Conservation (phyloP, 2,329 filamentous ascomycete genomes). For the Claviceps sp. region DNA sequence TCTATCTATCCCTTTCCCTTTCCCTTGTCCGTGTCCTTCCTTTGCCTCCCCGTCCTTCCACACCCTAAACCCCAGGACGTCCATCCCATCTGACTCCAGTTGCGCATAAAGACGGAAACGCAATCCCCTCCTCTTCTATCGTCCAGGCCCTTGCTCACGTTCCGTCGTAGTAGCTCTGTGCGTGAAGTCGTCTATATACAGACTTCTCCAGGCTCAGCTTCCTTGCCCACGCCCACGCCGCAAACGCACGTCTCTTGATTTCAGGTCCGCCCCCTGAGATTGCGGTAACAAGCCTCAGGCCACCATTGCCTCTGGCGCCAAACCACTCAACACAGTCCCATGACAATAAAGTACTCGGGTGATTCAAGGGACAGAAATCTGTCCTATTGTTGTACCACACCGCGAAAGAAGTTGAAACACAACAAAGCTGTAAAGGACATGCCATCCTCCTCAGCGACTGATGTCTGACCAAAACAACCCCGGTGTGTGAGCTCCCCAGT, state of each 20-base stretch:
- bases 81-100: neutral
- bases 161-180: neutral
- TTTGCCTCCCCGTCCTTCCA: too few relatives aligned
- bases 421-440: neutral
- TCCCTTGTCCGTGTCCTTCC: neutral
- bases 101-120: neutral
- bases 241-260: neutral
- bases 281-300: neutral
- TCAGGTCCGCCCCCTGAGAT: neutral
- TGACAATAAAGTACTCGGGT: neutral
- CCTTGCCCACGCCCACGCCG: neutral
- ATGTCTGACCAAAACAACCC: neutral
- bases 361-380: neutral
- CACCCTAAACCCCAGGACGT: too few relatives aligned
- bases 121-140: neutral
- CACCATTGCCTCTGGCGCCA: neutral
- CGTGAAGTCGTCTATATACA: neutral
- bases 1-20: slow-evolving; percentile 12
- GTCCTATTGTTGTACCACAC: neutral
- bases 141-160: neutral
- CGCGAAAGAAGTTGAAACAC: neutral
- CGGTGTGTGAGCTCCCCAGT: slow-evolving; percentile 6
- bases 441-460: neutral
- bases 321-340: neutral
- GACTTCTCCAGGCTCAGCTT: neutral